Base-by-base conservation (phyloP, 495 filamentous ascomycete species). In the Trichocladium antarcticum region DNA sequence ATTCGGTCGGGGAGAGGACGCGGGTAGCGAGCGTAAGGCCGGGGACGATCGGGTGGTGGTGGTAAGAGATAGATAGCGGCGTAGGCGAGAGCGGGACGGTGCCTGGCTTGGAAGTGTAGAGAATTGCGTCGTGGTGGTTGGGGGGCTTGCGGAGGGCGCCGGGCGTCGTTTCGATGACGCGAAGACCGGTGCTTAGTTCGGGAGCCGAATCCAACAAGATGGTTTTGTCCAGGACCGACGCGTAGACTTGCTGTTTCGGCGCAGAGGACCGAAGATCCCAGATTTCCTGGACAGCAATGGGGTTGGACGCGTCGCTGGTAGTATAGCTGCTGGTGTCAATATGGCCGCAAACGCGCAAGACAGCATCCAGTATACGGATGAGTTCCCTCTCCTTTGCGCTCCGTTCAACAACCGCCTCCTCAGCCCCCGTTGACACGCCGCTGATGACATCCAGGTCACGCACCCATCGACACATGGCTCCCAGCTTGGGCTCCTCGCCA, bases 401-500 rank as follows among this genome's bases (percentile, higher is more conserved):
- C 39, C 4, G 35, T 29, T 10, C 21, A 28, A 11, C 42, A 44
- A 19, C 24, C 41, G 8, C 12, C 34, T 8, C 15, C 37, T 11
- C 46, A 42, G 12, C 53, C 36, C 14, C 53, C 60, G 2, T 27
- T 27, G 61, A 64, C 1, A 72, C 49, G 7, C 69, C 68, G 55
- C 65, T 71, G 38, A 72, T 65, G 28, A 69, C 66, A 50, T 75
- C 72, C 20, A 73, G 58, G 43, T 74, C 71, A 39, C 72, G 56
- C 28, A 75, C 72, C 72, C 72, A 75, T 34, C 72, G 61, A 46
- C 68, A 71, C 9, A 75, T 57, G 1, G 72, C 67, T 5, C 72
- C 72, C 7, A 74, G 57, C 39, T 71, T 72, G 10, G 68, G 70
- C 17, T 56, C 58, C 34, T 73, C 56, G 10, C 58, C 53, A 22